These are phyloP conservation scores for Leccinum disarticulatum DNA, from an alignment of 768 basidiomycete species.

Conservation along the genomic window DNA sequence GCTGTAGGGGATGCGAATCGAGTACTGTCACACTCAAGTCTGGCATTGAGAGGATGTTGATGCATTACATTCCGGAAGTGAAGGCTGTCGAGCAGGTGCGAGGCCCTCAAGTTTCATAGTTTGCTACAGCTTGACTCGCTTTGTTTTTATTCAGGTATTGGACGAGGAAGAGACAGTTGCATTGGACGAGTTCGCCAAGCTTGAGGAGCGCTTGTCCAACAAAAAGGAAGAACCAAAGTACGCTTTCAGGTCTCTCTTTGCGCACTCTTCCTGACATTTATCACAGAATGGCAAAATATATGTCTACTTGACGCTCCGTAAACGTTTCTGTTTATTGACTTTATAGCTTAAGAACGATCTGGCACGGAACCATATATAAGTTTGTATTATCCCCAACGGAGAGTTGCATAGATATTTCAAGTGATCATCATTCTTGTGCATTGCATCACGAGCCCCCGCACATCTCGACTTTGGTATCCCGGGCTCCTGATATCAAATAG, in stretches of 20 bases:
- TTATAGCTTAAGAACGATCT: background rate
- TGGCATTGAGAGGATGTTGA: slow-evolving; percentile 97
- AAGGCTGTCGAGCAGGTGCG: slow-evolving; percentile 84
- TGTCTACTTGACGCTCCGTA: slow-evolving; percentile 58
- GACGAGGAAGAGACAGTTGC: slow-evolving; percentile 90
- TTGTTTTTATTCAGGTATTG: slow-evolving; percentile 55
- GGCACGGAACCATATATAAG: background rate
- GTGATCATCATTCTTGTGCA: background rate
- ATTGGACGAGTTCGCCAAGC: slow-evolving; percentile 83
- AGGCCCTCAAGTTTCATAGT: background rate
- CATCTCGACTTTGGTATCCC: background rate
- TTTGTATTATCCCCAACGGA: background rate
- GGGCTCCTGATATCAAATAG: background rate
- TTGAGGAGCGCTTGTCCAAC: slow-evolving; percentile 65
- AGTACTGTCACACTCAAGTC: slow-evolving; percentile 94
- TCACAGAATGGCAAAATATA: slow-evolving; percentile 75
- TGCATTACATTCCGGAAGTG: slow-evolving; percentile 98
- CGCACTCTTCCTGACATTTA: slow-evolving; percentile 5
- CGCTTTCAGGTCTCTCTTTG: slow-evolving; percentile 28
- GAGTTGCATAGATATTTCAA: background rate
- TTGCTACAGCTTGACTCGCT: slow-evolving; percentile 8
- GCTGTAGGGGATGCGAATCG: slow-evolving; percentile 92
- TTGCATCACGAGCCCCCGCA: background rate
- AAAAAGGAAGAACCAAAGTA: slow-evolving; percentile 47
- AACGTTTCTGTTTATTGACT: background rate